These are phyloP conservation scores for Vicia villosa DNA, from an alignment of 306 rosid species.

Conservation along the genomic window DNA sequence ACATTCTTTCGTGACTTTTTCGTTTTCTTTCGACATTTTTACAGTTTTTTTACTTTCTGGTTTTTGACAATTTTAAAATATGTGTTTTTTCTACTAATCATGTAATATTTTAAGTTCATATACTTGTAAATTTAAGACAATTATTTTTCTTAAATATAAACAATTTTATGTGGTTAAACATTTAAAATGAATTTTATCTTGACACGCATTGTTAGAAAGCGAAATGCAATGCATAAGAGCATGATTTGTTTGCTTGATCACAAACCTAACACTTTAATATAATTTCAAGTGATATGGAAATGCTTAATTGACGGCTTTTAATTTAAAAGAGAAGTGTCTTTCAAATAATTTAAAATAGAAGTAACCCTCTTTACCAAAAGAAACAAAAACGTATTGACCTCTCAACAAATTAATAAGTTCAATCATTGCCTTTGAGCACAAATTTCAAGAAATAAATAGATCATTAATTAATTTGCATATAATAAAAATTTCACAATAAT, in stretches of 20 bases:
- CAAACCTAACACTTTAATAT: not conserved
- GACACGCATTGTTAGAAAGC: constrained; percentile 11
- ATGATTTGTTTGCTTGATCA: constrained; percentile 10
- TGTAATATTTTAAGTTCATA: no score
- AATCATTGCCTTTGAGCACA: constrained; percentile 27
- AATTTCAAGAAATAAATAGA: constrained; percentile 18
- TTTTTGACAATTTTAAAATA: no score
- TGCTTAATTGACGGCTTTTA: constrained; percentile 33
- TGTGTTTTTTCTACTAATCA: no score
- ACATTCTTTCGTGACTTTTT: no score
- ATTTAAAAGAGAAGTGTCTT: not conserved
- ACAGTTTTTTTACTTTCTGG: no score
- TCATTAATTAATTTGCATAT: not conserved
- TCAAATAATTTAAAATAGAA: no score
- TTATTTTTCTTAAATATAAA: no score
- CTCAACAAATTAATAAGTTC: not conserved
- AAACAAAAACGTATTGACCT: constrained; percentile 8
- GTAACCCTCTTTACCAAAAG: not conserved
- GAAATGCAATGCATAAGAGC: constrained; percentile 2
- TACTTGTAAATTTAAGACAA: no score
- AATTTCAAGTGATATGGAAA: not conserved
- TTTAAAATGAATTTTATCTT: not conserved
- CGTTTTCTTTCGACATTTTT: no score
- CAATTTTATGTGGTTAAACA: no score
- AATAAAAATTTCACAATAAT: not conserved